Percentiles rank a stretch among this genome's conserved stretches.
phyloP scores from a whole-genome alignment of 805 yeast species.

The Monosporozyma solicola region DNA sequence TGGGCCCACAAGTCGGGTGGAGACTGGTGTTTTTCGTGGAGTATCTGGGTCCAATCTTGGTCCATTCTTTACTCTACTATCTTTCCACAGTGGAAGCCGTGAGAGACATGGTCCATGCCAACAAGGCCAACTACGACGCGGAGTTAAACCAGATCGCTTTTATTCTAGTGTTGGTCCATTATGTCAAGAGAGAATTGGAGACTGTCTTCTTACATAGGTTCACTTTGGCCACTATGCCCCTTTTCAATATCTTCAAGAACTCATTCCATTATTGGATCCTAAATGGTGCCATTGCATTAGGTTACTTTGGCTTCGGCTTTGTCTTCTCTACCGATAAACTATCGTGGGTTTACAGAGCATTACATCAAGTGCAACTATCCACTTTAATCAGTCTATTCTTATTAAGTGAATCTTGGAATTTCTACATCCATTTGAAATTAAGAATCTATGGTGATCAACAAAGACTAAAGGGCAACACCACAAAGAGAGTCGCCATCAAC shows the following conservation, averaged over 20 bases:
- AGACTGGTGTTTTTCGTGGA: slow-evolving; percentile 81
- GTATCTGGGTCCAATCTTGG: slow-evolving; percentile 79
- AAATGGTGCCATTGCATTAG: slow-evolving; percentile 52
- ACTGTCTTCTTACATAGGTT: slow-evolving; percentile 78
- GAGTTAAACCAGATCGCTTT: slow-evolving; percentile 27
- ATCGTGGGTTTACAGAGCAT: slow-evolving; percentile 8
- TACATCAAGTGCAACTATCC: slow-evolving; percentile 14
- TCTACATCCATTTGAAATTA: slow-evolving; percentile 60
- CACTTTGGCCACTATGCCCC: slow-evolving; percentile 88
- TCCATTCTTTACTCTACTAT: slow-evolving; percentile 63
- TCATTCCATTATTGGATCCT: slow-evolving; percentile 89
- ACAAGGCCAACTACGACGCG: slow-evolving; percentile 13
- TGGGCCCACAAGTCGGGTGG: slow-evolving; percentile 93
- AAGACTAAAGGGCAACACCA: slow-evolving; percentile 28
- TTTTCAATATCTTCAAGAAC: slow-evolving; percentile 78
- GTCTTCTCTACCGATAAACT: slow-evolving; percentile 13
- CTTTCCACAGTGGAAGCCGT: slow-evolving; percentile 15
- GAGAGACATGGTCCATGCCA: background rate
- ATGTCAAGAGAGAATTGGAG: slow-evolving; percentile 80
- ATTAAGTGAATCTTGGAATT: slow-evolving; percentile 63
- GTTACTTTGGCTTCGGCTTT: slow-evolving; percentile 46
- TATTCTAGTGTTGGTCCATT: slow-evolving; percentile 58
- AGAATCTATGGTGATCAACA: slow-evolving; percentile 37
- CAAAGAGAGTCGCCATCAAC: slow-evolving; percentile 37
- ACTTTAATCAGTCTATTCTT: slow-evolving; percentile 39